Base-by-base conservation (phyloP, 768 basidiomycete genomes). In the Amanita rubescens region DNA sequence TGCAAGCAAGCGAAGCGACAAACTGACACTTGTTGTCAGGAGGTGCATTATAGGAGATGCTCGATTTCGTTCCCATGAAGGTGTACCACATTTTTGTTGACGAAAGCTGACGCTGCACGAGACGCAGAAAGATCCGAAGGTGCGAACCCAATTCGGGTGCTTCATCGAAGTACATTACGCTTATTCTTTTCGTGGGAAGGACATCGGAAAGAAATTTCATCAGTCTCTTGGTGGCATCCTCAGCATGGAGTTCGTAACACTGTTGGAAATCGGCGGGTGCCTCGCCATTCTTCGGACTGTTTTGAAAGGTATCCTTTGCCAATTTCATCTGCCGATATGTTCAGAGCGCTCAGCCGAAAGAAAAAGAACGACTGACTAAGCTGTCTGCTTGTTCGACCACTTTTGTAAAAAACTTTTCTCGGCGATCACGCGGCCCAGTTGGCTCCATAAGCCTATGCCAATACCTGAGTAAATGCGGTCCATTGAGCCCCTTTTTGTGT, bases 81-180 rank as follows among this genome's bases (percentile, higher is more conserved):
- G 51, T 34, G 38, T 54, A 58, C 57, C 57, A 58, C 57, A 58
- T 58, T 44, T n/a, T 46, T 30, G 44, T 58, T 12, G n/a, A n/a
- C n/a, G n/a, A 2, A n/a, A n/a, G 11, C 44, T 58, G 57, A 52
- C 43, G 10, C 38, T 44, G 49, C 43, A 57, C 35, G 35, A 61
- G 42, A 53, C 56, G 60, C 35, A 55, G 25, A 46, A 59, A 41
- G 32, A 55, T 38, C 58, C 56, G 57, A 38, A 44, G 53, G 15
- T 19, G 42, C 12, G n/a, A 3, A 19, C 24, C n/a, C 19, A 61
- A 55, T 20, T 53, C 56, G 10, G 53, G 35, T 14, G 58, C 60
- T 48, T 59, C 58, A 32, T 61, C 58, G 33, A 61, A 55, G 38
- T 57, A 59, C 15, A 49, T 58, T 37, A 61, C 20, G 22, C 27